A percentile compares a stretch with the other conserved stretches of the same genome.
These are phyloP conservation scores for Dioscorea cayenensis DNA, from an alignment of 116 monocot genomes.

Conservation along the genomic window DNA sequence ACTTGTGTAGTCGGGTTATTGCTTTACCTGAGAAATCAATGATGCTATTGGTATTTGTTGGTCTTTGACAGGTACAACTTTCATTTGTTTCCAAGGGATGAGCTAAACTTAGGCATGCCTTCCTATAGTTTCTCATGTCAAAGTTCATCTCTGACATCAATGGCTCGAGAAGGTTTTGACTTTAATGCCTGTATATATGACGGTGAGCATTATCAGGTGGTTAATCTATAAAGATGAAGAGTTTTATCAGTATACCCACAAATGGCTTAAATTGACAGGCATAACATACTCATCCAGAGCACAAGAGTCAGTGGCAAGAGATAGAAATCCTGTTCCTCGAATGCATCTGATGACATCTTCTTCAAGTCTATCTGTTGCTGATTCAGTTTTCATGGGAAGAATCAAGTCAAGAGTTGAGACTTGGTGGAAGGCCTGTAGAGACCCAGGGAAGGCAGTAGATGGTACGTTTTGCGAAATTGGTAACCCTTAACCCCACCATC, in stretches of 20 bases:
- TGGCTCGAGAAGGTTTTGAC: constrained; percentile 91
- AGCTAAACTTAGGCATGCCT: constrained; percentile 65
- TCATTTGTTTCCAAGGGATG: constrained; percentile 89
- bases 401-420: constrained; percentile 58
- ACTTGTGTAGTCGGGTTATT: not conserved
- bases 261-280: constrained; percentile 24
- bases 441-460: constrained; percentile 33
- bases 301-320: constrained; percentile 63
- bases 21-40: not conserved
- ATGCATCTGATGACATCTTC: constrained; percentile 21
- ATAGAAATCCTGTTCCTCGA: constrained; percentile 25
- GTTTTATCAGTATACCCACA: not conserved
- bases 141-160: constrained; percentile 59
- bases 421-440: constrained; percentile 52
- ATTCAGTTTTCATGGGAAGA: constrained; percentile 74
- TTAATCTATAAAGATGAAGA: not conserved
- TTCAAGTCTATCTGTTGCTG: constrained; percentile 46
- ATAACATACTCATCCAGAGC: constrained; percentile 87
- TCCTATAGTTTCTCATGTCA: constrained; percentile 91
- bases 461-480: constrained; percentile 27
- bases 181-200: constrained; percentile 85
- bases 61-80: constrained; percentile 65
- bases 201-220: constrained; percentile 28
- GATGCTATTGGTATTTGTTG: not conserved
- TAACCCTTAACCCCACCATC: not conserved